A percentile compares a stretch with the other conserved stretches of the same genome.
Conservation (phyloP, 331 rosid species). For the Acacia pycnantha region DNA sequence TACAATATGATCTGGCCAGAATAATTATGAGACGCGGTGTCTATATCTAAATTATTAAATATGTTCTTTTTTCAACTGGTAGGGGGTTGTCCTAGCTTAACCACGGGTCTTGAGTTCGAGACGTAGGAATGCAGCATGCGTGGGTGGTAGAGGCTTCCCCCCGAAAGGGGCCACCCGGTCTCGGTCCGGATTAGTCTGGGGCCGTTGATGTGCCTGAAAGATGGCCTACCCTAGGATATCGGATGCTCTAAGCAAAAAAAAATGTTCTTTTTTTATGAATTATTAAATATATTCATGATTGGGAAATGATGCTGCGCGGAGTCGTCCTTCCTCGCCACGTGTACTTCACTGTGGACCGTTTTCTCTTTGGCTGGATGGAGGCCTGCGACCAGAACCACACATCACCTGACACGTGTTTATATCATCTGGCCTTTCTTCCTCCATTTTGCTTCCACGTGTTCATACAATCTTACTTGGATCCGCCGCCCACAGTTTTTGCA, state of each 20-base stretch:
- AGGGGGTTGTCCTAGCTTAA: too few species aligned
- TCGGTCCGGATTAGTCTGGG: too few species aligned
- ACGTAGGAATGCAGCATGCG: too few species aligned
- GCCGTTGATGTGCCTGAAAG: too few species aligned
- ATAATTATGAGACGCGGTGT: background rate
- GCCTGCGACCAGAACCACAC: conserved; percentile 14
- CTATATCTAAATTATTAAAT: background rate
- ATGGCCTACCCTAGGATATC: too few species aligned
- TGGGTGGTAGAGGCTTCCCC: too few species aligned
- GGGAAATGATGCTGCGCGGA: background rate
- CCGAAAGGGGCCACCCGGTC: too few species aligned
- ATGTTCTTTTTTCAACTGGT: too few species aligned
- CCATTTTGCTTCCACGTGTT: conserved; percentile 32
- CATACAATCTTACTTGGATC: background rate
- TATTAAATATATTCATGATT: background rate
- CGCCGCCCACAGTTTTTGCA: too few species aligned
- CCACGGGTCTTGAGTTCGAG: too few species aligned
- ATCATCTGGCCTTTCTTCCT: background rate
- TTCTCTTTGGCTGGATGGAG: background rate
- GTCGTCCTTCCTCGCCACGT: conserved; percentile 32
- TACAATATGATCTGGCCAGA: background rate
- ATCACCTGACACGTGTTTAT: conserved; percentile 32
- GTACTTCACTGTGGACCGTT: conserved; percentile 22
- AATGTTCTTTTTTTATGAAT: too few species aligned
- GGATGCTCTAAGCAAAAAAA: too few species aligned